These are phyloP conservation scores for Ophiostoma fasciatum DNA, from an alignment of 2,329 filamentous ascomycete species.

Conservation along the genomic window DNA sequence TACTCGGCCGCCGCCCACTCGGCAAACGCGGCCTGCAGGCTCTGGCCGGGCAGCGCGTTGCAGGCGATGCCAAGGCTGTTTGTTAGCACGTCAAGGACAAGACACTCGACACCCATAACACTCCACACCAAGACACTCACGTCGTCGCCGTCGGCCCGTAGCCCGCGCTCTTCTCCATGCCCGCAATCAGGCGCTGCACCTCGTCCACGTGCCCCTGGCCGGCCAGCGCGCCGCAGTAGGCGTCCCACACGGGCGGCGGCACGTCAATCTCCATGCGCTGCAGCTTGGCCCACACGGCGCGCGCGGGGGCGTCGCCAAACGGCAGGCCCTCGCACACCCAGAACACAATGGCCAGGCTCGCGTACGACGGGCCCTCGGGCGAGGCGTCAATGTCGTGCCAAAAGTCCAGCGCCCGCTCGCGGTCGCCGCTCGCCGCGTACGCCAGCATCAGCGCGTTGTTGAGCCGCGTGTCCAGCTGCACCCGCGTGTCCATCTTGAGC, in stretches of 20 bases:
- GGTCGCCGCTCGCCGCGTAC: constrained; percentile 54
- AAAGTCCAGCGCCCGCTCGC: constrained; percentile 55
- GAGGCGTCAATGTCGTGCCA: constrained; percentile 76
- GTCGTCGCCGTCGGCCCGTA: constrained; percentile 52
- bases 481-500: constrained; percentile 76
- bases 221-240: constrained; percentile 64
- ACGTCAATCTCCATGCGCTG: constrained; percentile 64
- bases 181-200: constrained; percentile 48
- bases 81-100: background rate
- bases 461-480: constrained; percentile 61
- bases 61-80: constrained; percentile 58
- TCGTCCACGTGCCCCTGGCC: constrained; percentile 57
- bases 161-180: constrained; percentile 52
- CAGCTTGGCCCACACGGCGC: constrained; percentile 57
- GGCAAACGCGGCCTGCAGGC: constrained; percentile 55
- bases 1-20: constrained; percentile 58
- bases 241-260: constrained; percentile 55
- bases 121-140: constrained; percentile 35
- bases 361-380: constrained; percentile 73
- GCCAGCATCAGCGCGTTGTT: constrained; percentile 81
- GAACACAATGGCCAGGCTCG: constrained; percentile 68
- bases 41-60: constrained; percentile 53
- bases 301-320: constrained; percentile 43
- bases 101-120: background rate
- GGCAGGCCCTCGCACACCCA: constrained; percentile 55